phyloP scores from a whole-genome alignment of 2,329 filamentous ascomycete species.

The Talaromyces sp. region DNA sequence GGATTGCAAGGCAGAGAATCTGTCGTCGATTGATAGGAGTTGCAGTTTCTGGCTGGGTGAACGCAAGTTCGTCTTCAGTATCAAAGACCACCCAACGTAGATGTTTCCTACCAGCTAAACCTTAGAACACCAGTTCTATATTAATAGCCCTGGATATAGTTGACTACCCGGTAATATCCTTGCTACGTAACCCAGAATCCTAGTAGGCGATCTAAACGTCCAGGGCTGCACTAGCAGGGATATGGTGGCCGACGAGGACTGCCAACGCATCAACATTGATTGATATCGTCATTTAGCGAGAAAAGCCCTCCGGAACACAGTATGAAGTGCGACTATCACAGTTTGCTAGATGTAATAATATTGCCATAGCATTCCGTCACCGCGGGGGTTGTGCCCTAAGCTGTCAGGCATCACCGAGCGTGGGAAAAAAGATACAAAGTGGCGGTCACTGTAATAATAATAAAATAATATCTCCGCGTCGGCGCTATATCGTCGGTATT shows the following conservation, averaged over 20 bases:
- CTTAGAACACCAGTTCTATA: neutral
- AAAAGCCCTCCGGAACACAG: neutral
- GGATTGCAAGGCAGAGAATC: neutral
- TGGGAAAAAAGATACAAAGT: neutral
- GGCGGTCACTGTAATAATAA: too few relatives aligned
- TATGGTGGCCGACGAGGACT: neutral
- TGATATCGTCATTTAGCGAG: neutral
- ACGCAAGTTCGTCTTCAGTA: too few relatives aligned
- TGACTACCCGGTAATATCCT: neutral
- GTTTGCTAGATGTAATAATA: neutral
- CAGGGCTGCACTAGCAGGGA: neutral
- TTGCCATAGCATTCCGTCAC: neutral
- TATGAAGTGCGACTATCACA: neutral
- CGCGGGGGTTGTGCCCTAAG: neutral
- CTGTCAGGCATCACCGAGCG: neutral
- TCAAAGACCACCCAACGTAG: too few relatives aligned
- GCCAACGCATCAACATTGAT: constrained; percentile 8
- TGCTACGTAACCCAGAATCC: neutral
- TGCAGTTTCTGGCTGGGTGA: too few relatives aligned
- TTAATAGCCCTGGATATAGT: neutral
- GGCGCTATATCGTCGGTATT: neutral
- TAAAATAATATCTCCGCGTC: neutral
- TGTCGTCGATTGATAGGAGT: too few relatives aligned
- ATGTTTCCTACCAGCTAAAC: too few relatives aligned
- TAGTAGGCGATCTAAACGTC: neutral